Evolutionary conservation across 345 rosid genomes (phyloP).

Genomic region (Triadica sebifera): DNA sequence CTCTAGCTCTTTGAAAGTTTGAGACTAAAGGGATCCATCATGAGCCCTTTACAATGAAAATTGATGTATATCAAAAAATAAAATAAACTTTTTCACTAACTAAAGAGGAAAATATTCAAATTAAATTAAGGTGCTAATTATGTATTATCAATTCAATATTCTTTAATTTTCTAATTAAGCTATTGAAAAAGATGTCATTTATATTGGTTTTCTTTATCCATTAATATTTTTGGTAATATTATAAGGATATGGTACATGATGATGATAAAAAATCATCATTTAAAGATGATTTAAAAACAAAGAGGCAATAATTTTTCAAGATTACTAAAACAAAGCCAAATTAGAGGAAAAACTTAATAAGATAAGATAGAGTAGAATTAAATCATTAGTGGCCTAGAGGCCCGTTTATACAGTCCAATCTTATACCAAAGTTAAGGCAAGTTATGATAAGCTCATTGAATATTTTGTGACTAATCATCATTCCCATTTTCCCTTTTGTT

Average conservation of each 20-base stretch:
- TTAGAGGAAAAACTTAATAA: conserved; percentile 1
- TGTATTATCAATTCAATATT: neutral
- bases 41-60: conserved; percentile 14
- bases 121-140: neutral
- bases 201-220: no score
- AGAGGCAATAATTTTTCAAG: neutral
- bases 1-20: conserved; percentile 14
- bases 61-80: no score
- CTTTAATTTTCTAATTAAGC: neutral
- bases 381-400: conserved; percentile 22
- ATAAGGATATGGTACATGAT: neutral
- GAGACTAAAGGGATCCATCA: conserved; percentile 9
- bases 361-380: neutral
- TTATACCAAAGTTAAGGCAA: conserved; percentile 19
- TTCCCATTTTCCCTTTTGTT: conserved; percentile 27
- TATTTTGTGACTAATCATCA: conserved; percentile 42
- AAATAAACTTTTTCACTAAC: no score
- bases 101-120: neutral
- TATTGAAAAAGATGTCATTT: no score
- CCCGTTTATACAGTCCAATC: conserved; percentile 17
- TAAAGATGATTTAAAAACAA: conserved; percentile 18
- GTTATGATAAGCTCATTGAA: conserved; percentile 47
- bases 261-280: conserved; percentile 16
- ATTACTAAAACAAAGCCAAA: conserved; percentile 4
- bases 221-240: no score